phyloP scores from a whole-genome alignment of 345 rosid genomes.

The Citrus sp. region DNA sequence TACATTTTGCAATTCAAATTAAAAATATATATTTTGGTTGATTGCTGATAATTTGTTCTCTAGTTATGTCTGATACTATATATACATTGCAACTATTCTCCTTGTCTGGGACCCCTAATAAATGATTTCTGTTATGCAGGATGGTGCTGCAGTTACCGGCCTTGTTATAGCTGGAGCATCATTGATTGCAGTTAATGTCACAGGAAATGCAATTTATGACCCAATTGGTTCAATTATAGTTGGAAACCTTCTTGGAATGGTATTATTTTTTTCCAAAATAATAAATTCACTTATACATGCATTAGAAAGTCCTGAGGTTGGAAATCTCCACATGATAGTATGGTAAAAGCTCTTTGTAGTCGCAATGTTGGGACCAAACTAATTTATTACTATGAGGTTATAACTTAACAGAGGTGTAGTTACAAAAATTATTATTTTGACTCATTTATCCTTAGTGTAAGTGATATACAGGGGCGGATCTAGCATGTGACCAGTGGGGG shows the following conservation, averaged over 20 bases:
- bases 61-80: neutral
- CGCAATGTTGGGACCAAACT: too few relatives aligned
- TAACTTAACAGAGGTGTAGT: too few relatives aligned
- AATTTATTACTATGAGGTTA: too few relatives aligned
- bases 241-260: conserved; percentile 96
- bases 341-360: too few relatives aligned
- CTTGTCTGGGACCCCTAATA: neutral
- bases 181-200: conserved; percentile 72
- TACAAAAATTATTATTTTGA: too few relatives aligned
- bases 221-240: conserved; percentile 90
- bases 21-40: neutral
- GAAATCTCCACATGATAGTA: neutral
- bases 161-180: conserved; percentile 91
- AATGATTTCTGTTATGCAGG: conserved; percentile 46
- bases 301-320: neutral
- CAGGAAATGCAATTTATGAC: conserved; percentile 93
- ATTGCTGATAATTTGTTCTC: neutral
- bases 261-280: conserved; percentile 18
- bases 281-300: neutral
- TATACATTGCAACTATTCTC: neutral
- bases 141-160: conserved; percentile 97
- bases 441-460: too few relatives aligned
- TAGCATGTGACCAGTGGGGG: too few relatives aligned
- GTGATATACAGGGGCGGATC: too few relatives aligned
- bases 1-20: neutral